These are phyloP conservation scores for Aulographum hederae DNA, from an alignment of 2,329 filamentous ascomycete genomes.

Conservation along the genomic window DNA sequence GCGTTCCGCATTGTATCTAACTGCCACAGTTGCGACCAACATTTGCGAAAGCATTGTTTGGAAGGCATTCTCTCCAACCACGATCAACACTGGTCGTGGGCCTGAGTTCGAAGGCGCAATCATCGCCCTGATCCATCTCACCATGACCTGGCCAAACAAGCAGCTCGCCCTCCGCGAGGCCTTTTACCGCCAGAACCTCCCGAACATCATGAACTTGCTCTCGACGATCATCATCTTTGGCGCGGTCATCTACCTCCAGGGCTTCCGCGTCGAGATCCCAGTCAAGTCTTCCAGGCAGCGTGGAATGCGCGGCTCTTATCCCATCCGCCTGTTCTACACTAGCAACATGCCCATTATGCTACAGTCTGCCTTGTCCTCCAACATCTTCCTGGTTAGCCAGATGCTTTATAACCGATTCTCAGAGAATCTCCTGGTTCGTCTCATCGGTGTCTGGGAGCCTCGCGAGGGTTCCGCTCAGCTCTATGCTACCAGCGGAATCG, in stretches of 20 bases:
- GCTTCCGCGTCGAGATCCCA: conserved; percentile 98
- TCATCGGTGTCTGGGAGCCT: conserved; percentile 96
- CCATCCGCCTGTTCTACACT: conserved; percentile 97
- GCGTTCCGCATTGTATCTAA: conserved; percentile 2
- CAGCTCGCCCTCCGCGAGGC: conserved; percentile 94
- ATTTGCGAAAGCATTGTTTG: conserved; percentile 99
- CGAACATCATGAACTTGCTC: conserved; percentile 97
- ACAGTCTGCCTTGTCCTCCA: conserved; percentile 94
- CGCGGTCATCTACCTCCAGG: conserved; percentile 96
- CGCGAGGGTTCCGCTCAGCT: conserved; percentile 83
- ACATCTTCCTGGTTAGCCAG: conserved; percentile 97
- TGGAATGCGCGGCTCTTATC: conserved; percentile 95
- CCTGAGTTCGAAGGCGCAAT: conserved; percentile 98
- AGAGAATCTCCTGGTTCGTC: conserved; percentile 93
- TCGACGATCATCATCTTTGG: conserved; percentile 87
- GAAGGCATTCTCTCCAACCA: conserved; percentile 98
- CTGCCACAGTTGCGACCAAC: conserved; percentile 98
- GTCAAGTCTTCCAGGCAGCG: conserved; percentile 99
- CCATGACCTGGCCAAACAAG: conserved; percentile 99
- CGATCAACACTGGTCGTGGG: conserved; percentile 97
- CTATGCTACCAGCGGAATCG: conserved; percentile 78
- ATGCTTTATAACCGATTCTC: conserved; percentile 99
- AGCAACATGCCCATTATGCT: conserved; percentile 99
- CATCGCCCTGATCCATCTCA: conserved; percentile 91
- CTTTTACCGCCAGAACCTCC: conserved; percentile 98